Evolutionary conservation across 164 flowering plant species (phyloP), one percentile per base, ranked within the genome.

Genomic region (Stephania cephalantha): DNA sequence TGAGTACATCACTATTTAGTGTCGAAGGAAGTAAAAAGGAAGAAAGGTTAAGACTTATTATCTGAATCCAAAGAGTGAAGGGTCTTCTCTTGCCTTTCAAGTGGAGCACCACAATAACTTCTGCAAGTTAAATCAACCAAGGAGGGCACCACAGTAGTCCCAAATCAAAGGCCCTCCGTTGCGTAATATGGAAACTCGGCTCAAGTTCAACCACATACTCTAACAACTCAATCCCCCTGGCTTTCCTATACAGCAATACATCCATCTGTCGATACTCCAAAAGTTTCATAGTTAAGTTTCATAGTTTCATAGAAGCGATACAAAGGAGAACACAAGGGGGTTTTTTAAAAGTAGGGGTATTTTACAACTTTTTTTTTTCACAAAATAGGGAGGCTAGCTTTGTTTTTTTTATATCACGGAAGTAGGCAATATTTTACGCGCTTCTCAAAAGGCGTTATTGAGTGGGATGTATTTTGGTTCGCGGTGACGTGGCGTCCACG

Each of bases 181-280:
- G 7, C 7, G 29, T 20, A 20, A n/a, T 20, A 9, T 61, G 29
- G 66, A 61, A 61, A 18, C 18, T 61, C 25, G 22, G 66, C 22
- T 61, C 66, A 61, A 61, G 66, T 9, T 61, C 66, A 61, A 61
- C 66, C n/a, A 61, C 25, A 61, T 61, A 61, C 22, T 18, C 66
- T 61, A 18, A n/a, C 1, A 61, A 8, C 7, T 4, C 66, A n/a
- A 58, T 61, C 25, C 7, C 20, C 22, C 22, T 61, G 66, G 66
- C 55, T 61, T 7, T 61, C 66, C 66, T 61, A 5, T 15, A 61
- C 25, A 61, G 8, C 7, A n/a, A 0, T 61, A 20, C 5, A 61
- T 61, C 66, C 66, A n/a, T 61, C 66, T 61, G 66, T 61, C 55
- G 20, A 58, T 18, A 61, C 25, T 61, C 25, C 66, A 61, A 61